Evolutionary conservation across 768 basidiomycete species (phyloP), one percentile per base, ranked within the genome.

Genomic region (Boletus coccyginus): DNA sequence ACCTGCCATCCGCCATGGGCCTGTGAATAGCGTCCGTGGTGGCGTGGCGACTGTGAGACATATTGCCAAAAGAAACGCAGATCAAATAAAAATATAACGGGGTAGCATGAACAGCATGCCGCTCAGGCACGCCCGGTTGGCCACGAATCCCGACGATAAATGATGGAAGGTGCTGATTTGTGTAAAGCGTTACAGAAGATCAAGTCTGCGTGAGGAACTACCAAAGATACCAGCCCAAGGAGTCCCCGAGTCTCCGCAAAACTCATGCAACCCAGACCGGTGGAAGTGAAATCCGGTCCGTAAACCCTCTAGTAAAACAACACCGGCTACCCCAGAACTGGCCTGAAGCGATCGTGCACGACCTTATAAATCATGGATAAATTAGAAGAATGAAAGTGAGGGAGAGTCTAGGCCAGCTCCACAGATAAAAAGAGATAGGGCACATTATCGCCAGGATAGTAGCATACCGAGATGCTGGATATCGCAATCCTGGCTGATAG

Each of bases 401-500:
- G 46, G 52, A 56, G 41, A 32, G 44, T 40, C 10, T 39, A 50
- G 52, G 21, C 56, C 62, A 59, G 66, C 62, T 60, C 57, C 60
- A 16, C 46, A 32, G 16, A 33, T 12, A 17, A 45, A 33, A 32
- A 36, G 52, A 24, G 14, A 38, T 10, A 49, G 40, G 47, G 39
- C 16, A 38, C 24, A 41, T 46, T 43, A 62, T 73, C 66, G 33
- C 70, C 61, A 63, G 70, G 68, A 67, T 53, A 48, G 24, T 21
- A 33, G 39, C 56, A 53, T 39, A 41, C 48, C 33, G 50, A 52
- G 50, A 70, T 50, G 62, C 76, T 41, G 62, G 79, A 73, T 61
- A 64, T 61, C 62, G 29, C 77, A 74, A 43, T 63, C 57, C 27
- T 53, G 65, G 82, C 70, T 45, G 73, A 75, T 56, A 79, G 70